Evolutionary conservation across 768 basidiomycete species (phyloP), one percentile per base, ranked within the genome.

Genomic region (Tremella mesenterica): DNA sequence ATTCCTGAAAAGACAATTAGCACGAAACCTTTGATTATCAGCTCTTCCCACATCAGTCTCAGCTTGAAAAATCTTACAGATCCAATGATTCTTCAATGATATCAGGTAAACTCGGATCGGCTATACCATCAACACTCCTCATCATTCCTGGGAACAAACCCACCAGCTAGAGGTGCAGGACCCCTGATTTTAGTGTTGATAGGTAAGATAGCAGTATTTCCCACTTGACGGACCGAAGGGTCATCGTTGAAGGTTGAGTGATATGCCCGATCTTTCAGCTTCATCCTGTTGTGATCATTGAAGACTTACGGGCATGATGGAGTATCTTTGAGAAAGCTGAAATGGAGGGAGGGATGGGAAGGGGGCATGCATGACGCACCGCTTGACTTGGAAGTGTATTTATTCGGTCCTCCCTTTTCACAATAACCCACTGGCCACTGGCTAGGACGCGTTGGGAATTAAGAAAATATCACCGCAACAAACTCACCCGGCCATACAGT

Each of bases 1-100:
- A 77, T 97, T 97, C 69, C 95, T 85, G 77, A 99, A 99, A 56
- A 99, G 85, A 31, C 92, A 95, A 76, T 99, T 99, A 68, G 93
- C 92, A 51, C 95, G 86, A 77, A 99, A 99, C 56, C 68, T 67
- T 44, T 46, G 30, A 3, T 27, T 33, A 49, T 39, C 13, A 34
- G 58, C 38, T 21, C 10, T 41, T 16, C 4, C 6, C 38, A 8
- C 28, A 21, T 28, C 43, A 23, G 9, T 25, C 3, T 23, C 8
- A 23, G n/a, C 21, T 26, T 27, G 31, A 14, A 31, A 39, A 13
- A 13, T 57, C 68, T 14, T 52, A 70, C 63, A 97, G 83, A 76
- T 93, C 88, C 43, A 99, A 78, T 1, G 90, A 85, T 75, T 99
- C 95, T 75, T 96, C 92, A 60, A 97, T 81, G 63, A 97, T 90